These are phyloP conservation scores for Cryphonectria parasitica DNA, from an alignment of 2,329 filamentous ascomycete genomes.

Conservation along the genomic window DNA sequence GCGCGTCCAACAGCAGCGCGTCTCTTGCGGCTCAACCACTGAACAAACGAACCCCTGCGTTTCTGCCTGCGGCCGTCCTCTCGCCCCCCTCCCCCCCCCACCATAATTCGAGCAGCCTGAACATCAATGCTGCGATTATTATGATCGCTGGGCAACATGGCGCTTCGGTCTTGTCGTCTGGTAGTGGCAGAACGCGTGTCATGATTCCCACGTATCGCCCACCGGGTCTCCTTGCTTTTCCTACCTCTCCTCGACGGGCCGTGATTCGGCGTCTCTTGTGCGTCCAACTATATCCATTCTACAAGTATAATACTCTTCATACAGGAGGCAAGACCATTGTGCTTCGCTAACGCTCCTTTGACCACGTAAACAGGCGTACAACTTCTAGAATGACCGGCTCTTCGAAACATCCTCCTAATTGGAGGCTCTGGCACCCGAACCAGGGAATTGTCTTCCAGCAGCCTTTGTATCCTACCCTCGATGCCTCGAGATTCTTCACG, in stretches of 20 bases:
- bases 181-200: conserved; percentile 17
- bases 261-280: conserved; percentile 24
- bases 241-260: conserved; percentile 10
- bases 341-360: background rate
- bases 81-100: too few species aligned
- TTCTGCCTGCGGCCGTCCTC: conserved; percentile 19
- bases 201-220: conserved; percentile 24
- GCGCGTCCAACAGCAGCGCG: conserved; percentile 24
- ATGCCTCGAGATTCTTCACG: conserved; percentile 26
- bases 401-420: conserved; percentile 24
- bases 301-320: background rate
- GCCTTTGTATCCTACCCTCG: conserved; percentile 34
- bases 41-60: conserved; percentile 15
- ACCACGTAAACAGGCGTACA: background rate
- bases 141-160: conserved; percentile 28
- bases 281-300: conserved; percentile 8
- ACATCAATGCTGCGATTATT: conserved; percentile 21
- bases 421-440: conserved; percentile 43
- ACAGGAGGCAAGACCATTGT: background rate
- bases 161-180: conserved; percentile 20
- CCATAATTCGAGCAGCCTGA: background rate
- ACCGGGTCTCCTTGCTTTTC: conserved; percentile 13
- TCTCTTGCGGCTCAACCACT: conserved; percentile 9
- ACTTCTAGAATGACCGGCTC: conserved; percentile 28
- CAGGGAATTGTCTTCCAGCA: conserved; percentile 44